These are phyloP conservation scores for Primulina huaijiensis DNA, from an alignment of 257 asterid species.

Conservation along the genomic window DNA sequence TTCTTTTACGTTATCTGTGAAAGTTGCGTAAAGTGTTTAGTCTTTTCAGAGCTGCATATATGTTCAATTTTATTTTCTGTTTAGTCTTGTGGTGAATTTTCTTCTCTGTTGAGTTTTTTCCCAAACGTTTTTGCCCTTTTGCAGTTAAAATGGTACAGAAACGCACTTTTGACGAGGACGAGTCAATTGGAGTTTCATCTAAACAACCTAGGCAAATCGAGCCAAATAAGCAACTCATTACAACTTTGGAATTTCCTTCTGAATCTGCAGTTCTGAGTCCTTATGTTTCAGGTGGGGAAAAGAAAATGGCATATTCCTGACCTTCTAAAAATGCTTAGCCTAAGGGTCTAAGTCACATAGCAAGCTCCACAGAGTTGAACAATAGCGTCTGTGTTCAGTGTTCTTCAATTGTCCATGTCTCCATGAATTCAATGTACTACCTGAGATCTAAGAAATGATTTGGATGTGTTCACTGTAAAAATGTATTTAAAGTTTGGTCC, in stretches of 20 bases:
- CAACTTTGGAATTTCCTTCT: conserved; percentile 36
- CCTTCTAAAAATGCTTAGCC: not conserved
- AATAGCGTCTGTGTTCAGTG: not conserved
- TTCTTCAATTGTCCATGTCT: not conserved
- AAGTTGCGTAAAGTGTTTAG: not conserved
- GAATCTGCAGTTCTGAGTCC: conserved; percentile 20
- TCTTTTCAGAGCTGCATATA: not conserved
- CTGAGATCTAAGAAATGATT: not conserved
- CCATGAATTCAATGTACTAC: not conserved
- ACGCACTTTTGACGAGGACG: conserved; percentile 35
- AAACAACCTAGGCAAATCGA: conserved; percentile 47
- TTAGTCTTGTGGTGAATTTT: not conserved
- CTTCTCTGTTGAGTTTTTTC: not conserved
- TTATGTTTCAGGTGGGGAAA: conserved; percentile 32
- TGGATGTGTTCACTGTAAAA: not conserved
- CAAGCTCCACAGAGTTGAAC: not conserved
- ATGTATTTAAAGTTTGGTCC: not conserved
- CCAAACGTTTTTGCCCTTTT: conserved; percentile 1
- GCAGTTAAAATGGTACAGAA: conserved; percentile 55
- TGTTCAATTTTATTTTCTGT: not conserved
- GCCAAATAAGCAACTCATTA: conserved; percentile 29
- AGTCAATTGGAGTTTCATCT: conserved; percentile 29
- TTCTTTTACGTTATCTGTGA: not conserved
- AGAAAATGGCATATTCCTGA: not conserved
- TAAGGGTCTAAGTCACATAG: not conserved